phyloP scores from a whole-genome alignment of 2,329 filamentous ascomycete genomes.

The Calonectria pauciramosa region DNA sequence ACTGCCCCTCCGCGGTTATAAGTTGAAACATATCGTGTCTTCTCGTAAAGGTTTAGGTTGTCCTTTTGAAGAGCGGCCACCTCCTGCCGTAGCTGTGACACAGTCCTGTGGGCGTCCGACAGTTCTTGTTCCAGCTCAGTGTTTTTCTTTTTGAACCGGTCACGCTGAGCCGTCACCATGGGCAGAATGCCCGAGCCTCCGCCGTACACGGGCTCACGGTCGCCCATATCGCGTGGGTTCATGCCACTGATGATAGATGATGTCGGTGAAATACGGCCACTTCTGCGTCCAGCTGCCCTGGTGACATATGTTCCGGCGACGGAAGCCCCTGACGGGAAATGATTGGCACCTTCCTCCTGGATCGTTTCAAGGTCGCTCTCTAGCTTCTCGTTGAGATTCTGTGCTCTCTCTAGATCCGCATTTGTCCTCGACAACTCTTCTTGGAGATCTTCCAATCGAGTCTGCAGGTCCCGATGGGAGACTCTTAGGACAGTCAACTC shows the following conservation, averaged over 20 bases:
- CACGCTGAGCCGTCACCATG: slow-evolving; percentile 98
- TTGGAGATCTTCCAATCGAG: slow-evolving; percentile 82
- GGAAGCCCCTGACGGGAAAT: slow-evolving; percentile 90
- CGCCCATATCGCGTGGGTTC: slow-evolving; percentile 71
- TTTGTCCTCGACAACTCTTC: slow-evolving; percentile 88
- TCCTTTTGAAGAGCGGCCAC: slow-evolving; percentile 94
- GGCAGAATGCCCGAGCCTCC: slow-evolving; percentile 90
- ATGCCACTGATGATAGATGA: slow-evolving; percentile 99
- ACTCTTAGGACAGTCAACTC: slow-evolving; percentile 94
- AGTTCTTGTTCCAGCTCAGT: slow-evolving; percentile 90
- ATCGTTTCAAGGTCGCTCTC: slow-evolving; percentile 92
- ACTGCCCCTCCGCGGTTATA: slow-evolving; percentile 82
- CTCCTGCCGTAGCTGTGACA: slow-evolving; percentile 91
- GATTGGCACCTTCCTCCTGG: slow-evolving; percentile 86
- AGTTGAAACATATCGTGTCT: slow-evolving; percentile 94
- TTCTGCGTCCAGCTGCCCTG: slow-evolving; percentile 71
- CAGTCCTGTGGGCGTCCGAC: slow-evolving; percentile 83
- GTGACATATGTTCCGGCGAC: slow-evolving; percentile 92
- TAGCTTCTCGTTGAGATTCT: slow-evolving; percentile 87
- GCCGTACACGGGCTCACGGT: slow-evolving; percentile 73
- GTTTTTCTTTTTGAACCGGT: slow-evolving; percentile 98
- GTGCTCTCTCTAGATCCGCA: slow-evolving; percentile 86
- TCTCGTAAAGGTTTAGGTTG: slow-evolving; percentile 96
- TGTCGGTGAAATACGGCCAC: slow-evolving; percentile 85
- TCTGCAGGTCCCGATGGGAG: slow-evolving; percentile 92